Evolutionary conservation across 306 rosid species (phyloP), one percentile per base, ranked within the genome.

Genomic region (Cicer pinnatifidum): DNA sequence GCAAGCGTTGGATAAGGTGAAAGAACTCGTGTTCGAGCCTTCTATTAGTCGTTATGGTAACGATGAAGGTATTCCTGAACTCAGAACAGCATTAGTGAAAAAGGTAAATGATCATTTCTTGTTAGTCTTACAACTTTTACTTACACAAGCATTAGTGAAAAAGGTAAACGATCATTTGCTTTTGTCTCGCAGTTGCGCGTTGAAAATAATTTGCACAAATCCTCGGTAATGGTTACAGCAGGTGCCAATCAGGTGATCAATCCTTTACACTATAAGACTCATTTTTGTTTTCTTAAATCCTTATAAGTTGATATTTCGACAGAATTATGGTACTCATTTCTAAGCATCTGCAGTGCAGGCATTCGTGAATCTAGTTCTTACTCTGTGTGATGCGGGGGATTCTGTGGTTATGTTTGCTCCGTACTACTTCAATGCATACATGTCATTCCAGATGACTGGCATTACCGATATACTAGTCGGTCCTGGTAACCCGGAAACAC

Each of bases 391-490:
- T 72, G 86, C 91, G 7, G 98, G 95, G 63, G 98, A 92, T 57
- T 88, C 92, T 0, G 98, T 90, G 62, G 92, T 92, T 79, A 85
- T 90, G 96, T 92, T 90, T 81, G 95, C 94, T 54, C 98, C 94
- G 6, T 90, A 92, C 87, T 92, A 92, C 90, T 92, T 92, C 96
- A 92, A 90, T 63, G 78, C 96, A 9, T 92, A 86, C 84, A 92
- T 88, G 96, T 87, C 98, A 69, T 88, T 92, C 86, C 98, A 92
- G 81, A 92, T 92, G 98, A 92, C 98, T 2, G 98, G 98, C 20
- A 61, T 92, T 72, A 95, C 97, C 69, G 48, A 95, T 63, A 95
- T 95, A 82, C 79, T 87, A 52, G 87, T 95, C 15, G 99, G 99
- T 66, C 97, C 89, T 38, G 88, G 95, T 67, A 64, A 89, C 81